Conservation (phyloP, 2,329 filamentous ascomycete genomes). For the Annulohypoxylon truncatum region DNA sequence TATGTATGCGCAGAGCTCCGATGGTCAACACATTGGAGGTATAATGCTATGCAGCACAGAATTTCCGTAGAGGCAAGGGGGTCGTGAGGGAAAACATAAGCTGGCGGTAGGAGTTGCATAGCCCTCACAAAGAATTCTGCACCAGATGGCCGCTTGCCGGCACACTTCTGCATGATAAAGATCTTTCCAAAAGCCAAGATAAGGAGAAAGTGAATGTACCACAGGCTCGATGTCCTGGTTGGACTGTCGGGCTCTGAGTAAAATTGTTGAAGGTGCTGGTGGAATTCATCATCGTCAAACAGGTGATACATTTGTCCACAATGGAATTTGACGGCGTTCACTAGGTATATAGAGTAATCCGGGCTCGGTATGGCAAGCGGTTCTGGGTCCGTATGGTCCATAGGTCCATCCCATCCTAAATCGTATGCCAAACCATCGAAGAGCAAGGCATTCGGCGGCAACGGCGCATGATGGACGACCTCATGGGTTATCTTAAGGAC, state of each 20-base stretch:
- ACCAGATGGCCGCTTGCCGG: neutral
- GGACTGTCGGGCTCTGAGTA: neutral
- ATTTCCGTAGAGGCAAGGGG: neutral
- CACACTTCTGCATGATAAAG: neutral
- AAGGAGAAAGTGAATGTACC: conserved; percentile 11
- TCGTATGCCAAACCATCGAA: conserved; percentile 2
- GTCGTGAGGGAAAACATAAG: neutral
- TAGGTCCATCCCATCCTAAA: neutral
- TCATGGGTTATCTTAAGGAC: neutral
- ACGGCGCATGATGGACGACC: neutral
- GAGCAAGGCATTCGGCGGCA: neutral
- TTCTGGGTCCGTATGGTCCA: neutral
- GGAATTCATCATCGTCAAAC: neutral
- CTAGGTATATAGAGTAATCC: neutral
- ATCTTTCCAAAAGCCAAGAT: conserved; percentile 3
- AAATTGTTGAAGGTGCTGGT: neutral
- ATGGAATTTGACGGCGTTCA: conserved; percentile 4
- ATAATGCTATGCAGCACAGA: conserved; percentile 3
- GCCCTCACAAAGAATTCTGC: conserved; percentile 5
- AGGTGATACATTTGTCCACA: conserved; percentile 6
- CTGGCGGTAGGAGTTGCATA: neutral
- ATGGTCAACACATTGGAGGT: conserved; percentile 2
- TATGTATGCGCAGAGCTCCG: neutral
- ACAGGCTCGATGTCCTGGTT: neutral
- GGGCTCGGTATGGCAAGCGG: neutral